Conservation (phyloP, 441 rosid species). For the Adansonia gregorii region DNA sequence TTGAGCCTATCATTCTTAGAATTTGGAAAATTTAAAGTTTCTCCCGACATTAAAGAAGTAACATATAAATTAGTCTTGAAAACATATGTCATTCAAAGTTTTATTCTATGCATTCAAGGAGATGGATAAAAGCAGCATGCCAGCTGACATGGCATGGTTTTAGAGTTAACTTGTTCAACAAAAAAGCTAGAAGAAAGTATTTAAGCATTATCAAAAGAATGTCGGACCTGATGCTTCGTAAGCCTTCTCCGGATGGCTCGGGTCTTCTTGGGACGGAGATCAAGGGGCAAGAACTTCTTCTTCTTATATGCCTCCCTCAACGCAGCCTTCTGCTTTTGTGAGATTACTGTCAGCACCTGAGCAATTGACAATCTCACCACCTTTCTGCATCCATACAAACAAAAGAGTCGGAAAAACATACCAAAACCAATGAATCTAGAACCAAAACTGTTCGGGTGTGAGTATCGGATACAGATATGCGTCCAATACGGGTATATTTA, state of each 20-base stretch:
- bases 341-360: conserved; percentile 87
- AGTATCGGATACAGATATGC: no score
- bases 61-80: not conserved
- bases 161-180: not conserved
- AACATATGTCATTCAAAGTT: not conserved
- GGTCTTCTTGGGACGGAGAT: conserved; percentile 97
- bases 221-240: conserved; percentile 81
- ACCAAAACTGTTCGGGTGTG: not conserved
- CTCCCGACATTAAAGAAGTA: not conserved
- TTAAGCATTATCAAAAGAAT: not conserved
- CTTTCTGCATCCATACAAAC: conserved; percentile 53
- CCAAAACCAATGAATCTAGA: conserved; percentile 26
- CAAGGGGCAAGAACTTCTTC: conserved; percentile 89
- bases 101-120: not conserved
- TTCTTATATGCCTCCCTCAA: conserved; percentile 87
- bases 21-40: not conserved
- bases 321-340: conserved; percentile 90
- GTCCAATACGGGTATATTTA: no score
- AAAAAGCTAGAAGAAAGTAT: not conserved
- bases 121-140: not conserved
- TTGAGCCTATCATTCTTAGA: not conserved
- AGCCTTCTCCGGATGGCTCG: conserved; percentile 89
- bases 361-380: conserved; percentile 90
- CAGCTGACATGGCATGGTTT: not conserved
- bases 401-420: conserved; percentile 2